A percentile compares a stretch with the other conserved stretches of the same genome.
Evolutionary conservation across 257 asterid species (phyloP).

Genomic region (Solanum chiquidenum): DNA sequence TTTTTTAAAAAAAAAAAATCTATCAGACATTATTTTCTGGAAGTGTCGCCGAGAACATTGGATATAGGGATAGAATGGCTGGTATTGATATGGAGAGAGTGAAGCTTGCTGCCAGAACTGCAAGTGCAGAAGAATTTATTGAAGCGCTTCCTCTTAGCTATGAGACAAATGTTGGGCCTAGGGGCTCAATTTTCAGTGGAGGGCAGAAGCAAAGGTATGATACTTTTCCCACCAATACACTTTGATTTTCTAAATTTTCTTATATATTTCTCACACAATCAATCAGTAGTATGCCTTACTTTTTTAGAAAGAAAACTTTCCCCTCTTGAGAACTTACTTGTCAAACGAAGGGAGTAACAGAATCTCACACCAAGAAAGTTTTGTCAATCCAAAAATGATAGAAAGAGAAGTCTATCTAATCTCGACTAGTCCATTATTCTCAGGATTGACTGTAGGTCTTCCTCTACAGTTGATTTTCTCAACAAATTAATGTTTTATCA

Average conservation of each 20-base stretch:
- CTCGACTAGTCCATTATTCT: neutral
- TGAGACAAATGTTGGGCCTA: conserved; percentile 66
- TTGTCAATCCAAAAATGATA: neutral
- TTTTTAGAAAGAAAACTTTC: neutral
- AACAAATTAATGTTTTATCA: neutral
- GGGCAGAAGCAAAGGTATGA: conserved; percentile 87
- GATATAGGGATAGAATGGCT: conserved; percentile 65
- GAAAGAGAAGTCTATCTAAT: neutral
- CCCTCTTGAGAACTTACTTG: neutral
- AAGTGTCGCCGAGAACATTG: conserved; percentile 80
- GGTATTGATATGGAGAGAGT: conserved; percentile 71
- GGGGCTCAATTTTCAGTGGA: conserved; percentile 87
- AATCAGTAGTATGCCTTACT: neutral
- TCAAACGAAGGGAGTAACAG: neutral
- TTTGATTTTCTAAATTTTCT: neutral
- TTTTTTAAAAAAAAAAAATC: neutral
- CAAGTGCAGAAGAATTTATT: conserved; percentile 86
- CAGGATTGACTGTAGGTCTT: neutral
- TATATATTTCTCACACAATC: neutral
- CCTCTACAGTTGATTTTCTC: neutral
- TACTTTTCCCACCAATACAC: neutral
- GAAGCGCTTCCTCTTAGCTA: conserved; percentile 54
- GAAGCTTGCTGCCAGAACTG: conserved; percentile 65
- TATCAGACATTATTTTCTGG: conserved; percentile 76
- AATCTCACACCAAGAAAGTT: neutral